Conservation (phyloP, 768 basidiomycete species). For the Trametes punicea region DNA sequence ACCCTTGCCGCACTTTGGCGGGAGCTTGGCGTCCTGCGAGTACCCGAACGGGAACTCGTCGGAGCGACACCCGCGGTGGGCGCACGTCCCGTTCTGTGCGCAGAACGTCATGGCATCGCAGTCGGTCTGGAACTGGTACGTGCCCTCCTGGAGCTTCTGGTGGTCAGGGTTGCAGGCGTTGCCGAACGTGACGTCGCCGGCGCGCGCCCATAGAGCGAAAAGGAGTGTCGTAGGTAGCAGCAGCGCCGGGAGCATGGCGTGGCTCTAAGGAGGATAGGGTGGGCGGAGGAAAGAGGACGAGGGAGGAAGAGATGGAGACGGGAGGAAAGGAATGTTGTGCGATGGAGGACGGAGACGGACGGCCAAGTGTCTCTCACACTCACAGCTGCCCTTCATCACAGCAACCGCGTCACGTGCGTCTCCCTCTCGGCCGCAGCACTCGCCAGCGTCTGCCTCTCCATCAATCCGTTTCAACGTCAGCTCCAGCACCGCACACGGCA, state of each 20-base stretch:
- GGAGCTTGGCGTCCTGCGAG: slow-evolving; percentile 40
- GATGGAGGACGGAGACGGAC: slow-evolving; percentile 2
- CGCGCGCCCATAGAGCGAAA: slow-evolving; percentile 40
- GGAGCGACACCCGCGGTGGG: slow-evolving; percentile 63
- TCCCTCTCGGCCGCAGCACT: neutral
- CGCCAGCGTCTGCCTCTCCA: neutral
- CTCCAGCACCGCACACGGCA: too few relatives aligned
- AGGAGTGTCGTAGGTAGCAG: slow-evolving; percentile 25
- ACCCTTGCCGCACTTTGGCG: slow-evolving; percentile 56
- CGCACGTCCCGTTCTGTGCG: slow-evolving; percentile 48
- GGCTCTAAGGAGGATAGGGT: neutral
- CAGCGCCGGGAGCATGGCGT: slow-evolving; percentile 14
- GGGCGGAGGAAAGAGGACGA: neutral
- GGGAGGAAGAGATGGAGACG: neutral
- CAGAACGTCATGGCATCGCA: slow-evolving; percentile 74
- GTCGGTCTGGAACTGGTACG: slow-evolving; percentile 78
- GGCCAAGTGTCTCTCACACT: neutral
- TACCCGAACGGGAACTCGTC: slow-evolving; percentile 81
- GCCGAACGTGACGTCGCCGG: slow-evolving; percentile 46
- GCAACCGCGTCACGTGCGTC: slow-evolving; percentile 9
- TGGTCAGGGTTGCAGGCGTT: slow-evolving; percentile 49
- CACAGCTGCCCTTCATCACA: neutral
- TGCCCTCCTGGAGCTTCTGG: slow-evolving; percentile 69
- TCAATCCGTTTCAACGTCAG: neutral
- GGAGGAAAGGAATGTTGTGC: slow-evolving; percentile 10